These are phyloP conservation scores for Coprinellus aureogranulatus DNA, from an alignment of 768 basidiomycete genomes.

Conservation along the genomic window DNA sequence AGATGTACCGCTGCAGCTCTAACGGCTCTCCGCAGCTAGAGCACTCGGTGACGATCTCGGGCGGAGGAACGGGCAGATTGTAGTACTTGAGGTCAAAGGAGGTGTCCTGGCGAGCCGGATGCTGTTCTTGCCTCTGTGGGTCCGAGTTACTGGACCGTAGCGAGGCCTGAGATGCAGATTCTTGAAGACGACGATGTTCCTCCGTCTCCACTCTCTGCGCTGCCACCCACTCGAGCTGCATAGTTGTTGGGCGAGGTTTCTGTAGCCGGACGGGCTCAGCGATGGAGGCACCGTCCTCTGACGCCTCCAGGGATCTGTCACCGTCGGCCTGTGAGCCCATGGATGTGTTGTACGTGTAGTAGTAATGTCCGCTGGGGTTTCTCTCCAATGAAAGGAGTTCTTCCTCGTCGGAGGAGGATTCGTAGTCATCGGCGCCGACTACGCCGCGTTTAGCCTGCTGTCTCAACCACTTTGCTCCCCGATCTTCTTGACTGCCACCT, in stretches of 20 bases:
- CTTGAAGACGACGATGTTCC: constrained; percentile 19
- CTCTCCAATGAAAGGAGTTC: constrained; percentile 65
- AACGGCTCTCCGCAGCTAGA: constrained; percentile 75
- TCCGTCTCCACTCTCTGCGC: constrained; percentile 46
- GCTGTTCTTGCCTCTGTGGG: constrained; percentile 4
- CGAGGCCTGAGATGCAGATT: constrained; percentile 24
- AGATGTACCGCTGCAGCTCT: constrained; percentile 87
- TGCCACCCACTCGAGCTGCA: constrained; percentile 66
- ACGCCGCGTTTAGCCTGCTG: constrained; percentile 70
- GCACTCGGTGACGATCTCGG: constrained; percentile 71
- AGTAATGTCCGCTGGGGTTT: constrained; percentile 68
- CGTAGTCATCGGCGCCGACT: constrained; percentile 47
- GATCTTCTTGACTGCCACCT: constrained; percentile 52
- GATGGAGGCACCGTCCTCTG: constrained; percentile 22
- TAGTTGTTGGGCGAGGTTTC: constrained; percentile 58
- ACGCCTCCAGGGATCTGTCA: constrained; percentile 34
- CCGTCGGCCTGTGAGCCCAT: constrained; percentile 51
- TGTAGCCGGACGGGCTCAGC: constrained; percentile 14
- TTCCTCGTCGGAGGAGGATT: constrained; percentile 47
- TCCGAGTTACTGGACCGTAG: constrained; percentile 24
- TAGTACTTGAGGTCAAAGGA: constrained; percentile 52
- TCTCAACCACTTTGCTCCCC: constrained; percentile 77
- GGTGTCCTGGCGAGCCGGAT: constrained; percentile 24
- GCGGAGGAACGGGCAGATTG: constrained; percentile 47
- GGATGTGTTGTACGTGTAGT: constrained; percentile 66